Evolutionary conservation across 2,329 filamentous ascomycete genomes (phyloP).

Genomic region (Pseudohalonectria lignicola): DNA sequence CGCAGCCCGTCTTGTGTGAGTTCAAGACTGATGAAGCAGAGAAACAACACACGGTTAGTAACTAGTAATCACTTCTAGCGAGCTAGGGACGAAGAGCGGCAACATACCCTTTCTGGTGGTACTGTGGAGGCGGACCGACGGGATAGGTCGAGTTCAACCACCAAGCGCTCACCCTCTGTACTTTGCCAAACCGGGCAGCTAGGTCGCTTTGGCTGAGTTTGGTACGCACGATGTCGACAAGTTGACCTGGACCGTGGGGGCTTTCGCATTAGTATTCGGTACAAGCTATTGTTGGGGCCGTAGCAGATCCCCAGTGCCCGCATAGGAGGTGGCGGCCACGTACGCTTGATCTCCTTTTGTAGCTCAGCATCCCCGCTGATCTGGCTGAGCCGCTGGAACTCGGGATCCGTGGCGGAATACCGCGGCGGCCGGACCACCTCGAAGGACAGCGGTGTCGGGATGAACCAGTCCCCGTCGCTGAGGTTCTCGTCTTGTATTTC

Average conservation of each 20-base stretch:
- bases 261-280: too few species aligned
- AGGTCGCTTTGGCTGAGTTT: not conserved
- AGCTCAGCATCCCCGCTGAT: too few species aligned
- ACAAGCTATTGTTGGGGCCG: too few species aligned
- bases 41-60: too few species aligned
- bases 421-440: not conserved
- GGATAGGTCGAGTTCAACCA: not conserved
- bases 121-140: not conserved
- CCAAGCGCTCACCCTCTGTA: not conserved
- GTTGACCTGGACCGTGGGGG: not conserved
- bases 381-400: too few species aligned
- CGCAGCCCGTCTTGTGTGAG: too few species aligned
- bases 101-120: not conserved
- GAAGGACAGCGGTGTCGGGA: not conserved
- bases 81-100: not conserved
- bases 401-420: not conserved
- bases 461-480: not conserved
- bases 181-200: not conserved
- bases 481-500: too few species aligned
- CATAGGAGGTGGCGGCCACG: too few species aligned
- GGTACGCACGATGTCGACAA: not conserved
- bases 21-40: too few species aligned
- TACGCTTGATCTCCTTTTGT: too few species aligned
- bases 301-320: too few species aligned
- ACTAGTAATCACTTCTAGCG: too few species aligned